Percentiles rank a stretch among this genome's conserved stretches.
These are phyloP conservation scores for Haplosporangium sp. DNA, from an alignment of 371 early-diverging fungal species.

Conservation along the genomic window DNA sequence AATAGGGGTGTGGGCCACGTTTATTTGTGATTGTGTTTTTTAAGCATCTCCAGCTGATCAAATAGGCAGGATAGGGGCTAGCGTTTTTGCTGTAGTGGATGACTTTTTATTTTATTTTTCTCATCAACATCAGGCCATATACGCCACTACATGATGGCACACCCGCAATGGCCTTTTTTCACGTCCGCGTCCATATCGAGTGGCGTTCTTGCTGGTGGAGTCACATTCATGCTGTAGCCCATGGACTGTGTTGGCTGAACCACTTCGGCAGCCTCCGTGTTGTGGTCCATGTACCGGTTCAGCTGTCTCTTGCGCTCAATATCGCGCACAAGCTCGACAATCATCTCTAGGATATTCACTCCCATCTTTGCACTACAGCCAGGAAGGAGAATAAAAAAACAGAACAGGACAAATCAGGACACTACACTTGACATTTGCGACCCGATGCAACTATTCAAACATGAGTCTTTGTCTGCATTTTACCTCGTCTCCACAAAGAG, in stretches of 20 bases:
- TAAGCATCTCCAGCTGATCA: no score
- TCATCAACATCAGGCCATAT: no score
- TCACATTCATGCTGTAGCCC: conserved; percentile 25
- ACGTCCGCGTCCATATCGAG: neutral
- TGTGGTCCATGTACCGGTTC: neutral
- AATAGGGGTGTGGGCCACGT: neutral
- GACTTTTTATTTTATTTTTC: no score
- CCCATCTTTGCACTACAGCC: conserved; percentile 32
- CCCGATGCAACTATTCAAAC: neutral
- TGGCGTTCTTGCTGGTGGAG: conserved; percentile 1
- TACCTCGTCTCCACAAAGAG: conserved; percentile 62
- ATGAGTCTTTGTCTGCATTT: neutral
- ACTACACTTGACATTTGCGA: neutral
- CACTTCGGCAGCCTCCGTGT: neutral
- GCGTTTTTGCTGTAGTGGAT: no score
- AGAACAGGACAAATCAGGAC: neutral
- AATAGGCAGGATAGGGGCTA: no score
- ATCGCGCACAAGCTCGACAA: conserved; percentile 32
- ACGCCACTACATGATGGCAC: conserved; percentile 10
- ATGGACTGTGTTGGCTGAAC: neutral
- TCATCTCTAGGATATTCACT: conserved; percentile 38
- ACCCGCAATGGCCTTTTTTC: conserved; percentile 5
- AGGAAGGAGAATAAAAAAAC: neutral
- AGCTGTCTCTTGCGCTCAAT: conserved; percentile 5
- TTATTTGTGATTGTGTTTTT: no score